Evolutionary conservation across 495 filamentous ascomycete genomes (phyloP).

Genomic region (Podospora pseudocomata): DNA sequence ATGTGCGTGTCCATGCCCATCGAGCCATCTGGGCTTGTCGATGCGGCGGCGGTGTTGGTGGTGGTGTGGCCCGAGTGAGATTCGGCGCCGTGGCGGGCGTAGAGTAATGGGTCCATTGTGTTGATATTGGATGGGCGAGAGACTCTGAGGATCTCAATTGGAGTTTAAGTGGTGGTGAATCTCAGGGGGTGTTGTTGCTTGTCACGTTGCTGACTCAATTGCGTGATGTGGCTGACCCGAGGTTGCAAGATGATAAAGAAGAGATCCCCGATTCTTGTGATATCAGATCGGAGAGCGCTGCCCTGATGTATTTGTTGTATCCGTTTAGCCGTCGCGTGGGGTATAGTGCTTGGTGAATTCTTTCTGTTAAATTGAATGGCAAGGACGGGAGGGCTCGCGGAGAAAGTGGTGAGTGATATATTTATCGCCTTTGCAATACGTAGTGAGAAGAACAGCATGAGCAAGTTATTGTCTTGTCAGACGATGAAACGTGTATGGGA

Average conservation of each 20-base stretch:
- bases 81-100: constrained; percentile 13
- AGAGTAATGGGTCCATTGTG: constrained; percentile 7
- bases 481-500: constrained; percentile 9
- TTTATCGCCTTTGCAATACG: not conserved
- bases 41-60: not conserved
- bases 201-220: not conserved
- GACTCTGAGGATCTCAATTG: not conserved
- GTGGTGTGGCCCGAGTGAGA: not conserved
- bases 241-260: not conserved
- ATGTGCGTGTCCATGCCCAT: constrained; percentile 20
- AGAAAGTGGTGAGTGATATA: not conserved
- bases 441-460: not conserved
- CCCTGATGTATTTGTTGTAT: not conserved
- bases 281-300: not conserved
- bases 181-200: not conserved
- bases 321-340: constrained; percentile 15
- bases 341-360: not conserved
- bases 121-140: not conserved
- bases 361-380: not conserved
- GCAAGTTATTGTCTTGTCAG: constrained; percentile 4
- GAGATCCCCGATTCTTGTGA: not conserved
- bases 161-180: not conserved
- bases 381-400: not conserved
- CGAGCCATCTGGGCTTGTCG: constrained; percentile 1
- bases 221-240: not conserved